Evolutionary conservation across 1,139 yeast species (phyloP).

Genomic region (Williopsis jadinii): DNA sequence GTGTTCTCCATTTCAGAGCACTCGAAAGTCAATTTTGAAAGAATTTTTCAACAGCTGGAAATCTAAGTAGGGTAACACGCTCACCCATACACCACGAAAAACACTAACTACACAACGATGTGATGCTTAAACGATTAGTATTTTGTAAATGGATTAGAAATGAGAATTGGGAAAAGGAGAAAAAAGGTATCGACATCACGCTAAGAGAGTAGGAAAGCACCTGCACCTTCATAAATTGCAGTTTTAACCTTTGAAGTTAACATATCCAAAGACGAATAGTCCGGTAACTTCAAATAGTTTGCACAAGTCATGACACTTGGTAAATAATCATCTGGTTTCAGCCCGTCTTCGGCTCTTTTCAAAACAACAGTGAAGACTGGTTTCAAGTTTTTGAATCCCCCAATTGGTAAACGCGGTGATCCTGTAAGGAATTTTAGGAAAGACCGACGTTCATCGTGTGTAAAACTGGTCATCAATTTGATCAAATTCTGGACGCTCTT

Average conservation of each 20-base stretch:
- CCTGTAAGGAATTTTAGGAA: slow-evolving; percentile 91
- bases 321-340: slow-evolving; percentile 70
- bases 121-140: too few species aligned
- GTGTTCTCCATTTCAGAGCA: too few species aligned
- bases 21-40: too few species aligned
- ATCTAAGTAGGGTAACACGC: too few species aligned
- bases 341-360: slow-evolving; percentile 63
- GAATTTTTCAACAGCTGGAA: too few species aligned
- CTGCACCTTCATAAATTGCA: slow-evolving; percentile 86
- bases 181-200: neutral
- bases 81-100: too few species aligned
- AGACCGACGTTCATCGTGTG: slow-evolving; percentile 48
- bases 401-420: slow-evolving; percentile 86
- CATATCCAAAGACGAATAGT: slow-evolving; percentile 57
- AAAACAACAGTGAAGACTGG: slow-evolving; percentile 88
- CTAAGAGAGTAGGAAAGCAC: slow-evolving; percentile 74
- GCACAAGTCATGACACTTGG: slow-evolving; percentile 99
- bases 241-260: slow-evolving; percentile 52
- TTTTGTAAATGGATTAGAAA: too few species aligned
- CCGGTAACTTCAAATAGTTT: slow-evolving; percentile 84
- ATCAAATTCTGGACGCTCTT: slow-evolving; percentile 53
- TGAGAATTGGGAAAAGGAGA: too few species aligned
- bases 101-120: too few species aligned
- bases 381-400: slow-evolving; percentile 78
- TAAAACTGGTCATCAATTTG: slow-evolving; percentile 50